Evolutionary conservation across 495 filamentous ascomycete species (phyloP).

Genomic region (Melanomma pulvis-pyrius): DNA sequence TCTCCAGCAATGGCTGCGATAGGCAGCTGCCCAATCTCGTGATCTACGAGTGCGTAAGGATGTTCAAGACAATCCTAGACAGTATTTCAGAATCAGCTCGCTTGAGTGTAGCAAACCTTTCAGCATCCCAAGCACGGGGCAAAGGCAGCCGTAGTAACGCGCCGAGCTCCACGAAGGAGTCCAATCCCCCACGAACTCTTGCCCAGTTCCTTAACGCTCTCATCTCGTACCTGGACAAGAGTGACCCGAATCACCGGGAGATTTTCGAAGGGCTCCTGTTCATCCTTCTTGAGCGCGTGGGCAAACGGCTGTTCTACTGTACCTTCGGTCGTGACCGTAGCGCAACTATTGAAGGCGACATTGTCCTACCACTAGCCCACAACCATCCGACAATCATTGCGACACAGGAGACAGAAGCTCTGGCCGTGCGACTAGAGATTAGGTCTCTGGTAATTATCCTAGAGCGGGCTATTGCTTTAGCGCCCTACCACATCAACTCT

Average conservation of each 20-base stretch:
- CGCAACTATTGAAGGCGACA: conserved; percentile 35
- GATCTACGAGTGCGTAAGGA: conserved; percentile 30
- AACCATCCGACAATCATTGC: not conserved
- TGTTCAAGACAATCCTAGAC: conserved; percentile 30
- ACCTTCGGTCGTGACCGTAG: conserved; percentile 37
- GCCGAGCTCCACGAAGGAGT: not conserved
- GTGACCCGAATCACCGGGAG: conserved; percentile 29
- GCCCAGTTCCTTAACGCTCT: conserved; percentile 25
- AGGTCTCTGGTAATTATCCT: conserved; percentile 40
- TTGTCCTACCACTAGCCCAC: conserved; percentile 13
- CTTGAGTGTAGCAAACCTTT: not conserved
- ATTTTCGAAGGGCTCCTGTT: conserved; percentile 46
- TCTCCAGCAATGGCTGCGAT: conserved; percentile 1
- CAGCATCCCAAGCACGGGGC: not conserved
- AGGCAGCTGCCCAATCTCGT: conserved; percentile 7
- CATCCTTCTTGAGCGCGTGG: conserved; percentile 38
- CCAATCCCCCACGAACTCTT: conserved; percentile 4
- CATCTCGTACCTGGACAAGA: conserved; percentile 26
- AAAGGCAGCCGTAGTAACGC: not conserved
- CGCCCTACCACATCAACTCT: conserved; percentile 39
- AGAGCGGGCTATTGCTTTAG: conserved; percentile 38
- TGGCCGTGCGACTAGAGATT: conserved; percentile 35
- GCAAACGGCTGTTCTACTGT: conserved; percentile 35
- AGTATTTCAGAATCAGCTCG: conserved; percentile 19
- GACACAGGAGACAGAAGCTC: conserved; percentile 11